Base-by-base conservation (phyloP, 768 basidiomycete species). In the Tricholoma sp. region DNA sequence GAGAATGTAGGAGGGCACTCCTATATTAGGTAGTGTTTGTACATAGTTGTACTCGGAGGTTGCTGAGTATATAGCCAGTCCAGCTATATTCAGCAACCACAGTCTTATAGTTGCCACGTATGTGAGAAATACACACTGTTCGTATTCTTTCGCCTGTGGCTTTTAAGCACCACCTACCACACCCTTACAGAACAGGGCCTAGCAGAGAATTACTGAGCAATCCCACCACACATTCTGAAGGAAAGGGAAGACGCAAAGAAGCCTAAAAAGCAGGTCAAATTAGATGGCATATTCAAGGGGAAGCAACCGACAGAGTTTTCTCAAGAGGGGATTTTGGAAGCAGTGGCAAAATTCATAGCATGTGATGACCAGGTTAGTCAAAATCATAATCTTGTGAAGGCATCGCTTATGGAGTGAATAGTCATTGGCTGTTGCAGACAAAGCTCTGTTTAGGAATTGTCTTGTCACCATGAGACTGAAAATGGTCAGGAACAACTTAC, bases 311-410 rank as follows among this genome's bases (percentile, higher is more conserved):
- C 57, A 29, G 52, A 49, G 19, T 50, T 34, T 34, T 34, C 34
- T 34, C 24, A 27, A 27, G 24, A 27, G 5, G 24, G 24, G 22
- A 14, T 54, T 54, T 47, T 63, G 43, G 19, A 56, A 10, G 50
- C 32, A 14, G 55, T 59, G 21, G 43, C 52, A 29, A 29, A 43
- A 19, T 54, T 61, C 18, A 52, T 61, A 39, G 55, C 57, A 29
- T 56, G 54, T 14, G 49, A 59, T 54, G 56, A 63, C 35, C 62
- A 61, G 39, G 60, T 61, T 34, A 46, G 18, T 46, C 16, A 7
- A 19, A 8, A 46, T 19, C 45, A 34, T 19, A 46, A 24, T 11
- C 45, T 8, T n/a, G 9, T 3, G 11, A 34, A 11, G 8, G 0
- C 11, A 9, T 18, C 12, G 11, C 45, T 46, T 19, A 46, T 1